Conservation (phyloP, 1,284 basidiomycete genomes). For the Ustilago cynodontis region DNA sequence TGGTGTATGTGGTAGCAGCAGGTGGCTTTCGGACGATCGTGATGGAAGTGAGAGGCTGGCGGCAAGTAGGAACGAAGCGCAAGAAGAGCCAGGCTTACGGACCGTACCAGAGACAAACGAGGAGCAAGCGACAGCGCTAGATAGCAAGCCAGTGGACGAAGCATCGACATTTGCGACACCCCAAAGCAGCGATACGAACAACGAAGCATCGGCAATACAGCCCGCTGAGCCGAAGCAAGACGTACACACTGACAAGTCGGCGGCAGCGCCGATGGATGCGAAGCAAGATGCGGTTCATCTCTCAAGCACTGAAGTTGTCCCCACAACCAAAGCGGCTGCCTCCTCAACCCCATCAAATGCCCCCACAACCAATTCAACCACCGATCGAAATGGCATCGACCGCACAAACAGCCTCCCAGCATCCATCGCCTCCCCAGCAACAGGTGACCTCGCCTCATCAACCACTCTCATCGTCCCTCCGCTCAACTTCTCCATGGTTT, state of each 20-base stretch:
- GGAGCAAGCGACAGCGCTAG: not conserved
- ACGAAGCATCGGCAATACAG: not conserved
- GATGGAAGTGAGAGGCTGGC: constrained; percentile 6
- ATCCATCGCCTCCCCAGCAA: not conserved
- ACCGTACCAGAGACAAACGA: not conserved
- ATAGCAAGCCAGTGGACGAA: not conserved
- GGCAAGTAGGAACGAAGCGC: constrained; percentile 3
- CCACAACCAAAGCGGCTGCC: not conserved
- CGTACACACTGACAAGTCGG: not conserved
- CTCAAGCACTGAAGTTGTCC: not conserved
- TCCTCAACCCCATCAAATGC: not conserved
- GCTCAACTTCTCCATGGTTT: constrained; percentile 68
- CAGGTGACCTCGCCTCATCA: constrained; percentile 13
- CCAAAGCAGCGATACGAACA: not conserved
- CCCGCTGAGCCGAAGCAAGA: not conserved
- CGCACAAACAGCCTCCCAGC: not conserved
- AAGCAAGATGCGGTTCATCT: not conserved
- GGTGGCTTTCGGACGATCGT: constrained; percentile 39
- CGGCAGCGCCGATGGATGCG: not conserved
- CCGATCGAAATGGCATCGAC: constrained; percentile 2
- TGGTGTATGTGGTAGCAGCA: constrained; percentile 15
- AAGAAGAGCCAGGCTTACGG: not conserved
- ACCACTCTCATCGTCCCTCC: constrained; percentile 62
- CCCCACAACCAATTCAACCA: not conserved
- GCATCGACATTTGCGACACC: constrained; percentile 1